A percentile compares a stretch with the other conserved stretches of the same genome.
Conservation (phyloP, 176 grass and related monocot species). For the Metroxylon sagu region DNA sequence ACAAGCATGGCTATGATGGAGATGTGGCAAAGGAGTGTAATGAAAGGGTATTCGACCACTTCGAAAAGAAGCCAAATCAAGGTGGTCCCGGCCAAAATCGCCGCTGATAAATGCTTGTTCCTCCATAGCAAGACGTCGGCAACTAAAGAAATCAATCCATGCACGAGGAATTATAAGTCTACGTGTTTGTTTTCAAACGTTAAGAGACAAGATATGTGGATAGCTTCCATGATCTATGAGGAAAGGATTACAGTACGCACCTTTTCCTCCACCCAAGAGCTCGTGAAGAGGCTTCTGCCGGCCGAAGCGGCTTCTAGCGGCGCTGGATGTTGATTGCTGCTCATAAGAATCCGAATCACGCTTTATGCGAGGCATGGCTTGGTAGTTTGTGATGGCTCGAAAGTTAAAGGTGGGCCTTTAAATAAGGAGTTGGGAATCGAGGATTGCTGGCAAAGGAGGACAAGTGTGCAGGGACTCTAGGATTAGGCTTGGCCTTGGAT, state of each 20-base stretch:
- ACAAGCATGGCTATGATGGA: slow-evolving; percentile 57
- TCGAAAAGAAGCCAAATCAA: slow-evolving; percentile 70
- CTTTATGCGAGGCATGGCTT: too few relatives aligned
- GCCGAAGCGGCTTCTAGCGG: neutral
- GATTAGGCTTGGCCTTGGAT: too few relatives aligned
- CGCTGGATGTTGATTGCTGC: slow-evolving; percentile 3
- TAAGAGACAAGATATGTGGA: too few relatives aligned
- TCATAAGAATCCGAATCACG: slow-evolving; percentile 22
- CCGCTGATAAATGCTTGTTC: slow-evolving; percentile 53
- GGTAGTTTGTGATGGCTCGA: too few relatives aligned
- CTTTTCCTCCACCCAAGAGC: slow-evolving; percentile 43
- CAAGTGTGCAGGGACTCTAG: too few relatives aligned
- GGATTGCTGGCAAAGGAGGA: too few relatives aligned
- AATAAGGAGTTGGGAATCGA: too few relatives aligned
- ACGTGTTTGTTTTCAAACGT: too few relatives aligned
- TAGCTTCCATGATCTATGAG: neutral
- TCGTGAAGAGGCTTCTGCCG: slow-evolving; percentile 28
- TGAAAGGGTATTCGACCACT: slow-evolving; percentile 65
- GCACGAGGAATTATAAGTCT: neutral
- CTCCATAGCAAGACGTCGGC: slow-evolving; percentile 82
- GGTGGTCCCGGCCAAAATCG: slow-evolving; percentile 57
- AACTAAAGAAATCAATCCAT: slow-evolving; percentile 27
- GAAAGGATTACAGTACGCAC: slow-evolving; percentile 10
- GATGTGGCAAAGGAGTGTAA: slow-evolving; percentile 66
- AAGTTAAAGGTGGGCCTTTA: too few relatives aligned